Base-by-base conservation (phyloP, 75 land plant species). In the Adiantum capillusveneris region DNA sequence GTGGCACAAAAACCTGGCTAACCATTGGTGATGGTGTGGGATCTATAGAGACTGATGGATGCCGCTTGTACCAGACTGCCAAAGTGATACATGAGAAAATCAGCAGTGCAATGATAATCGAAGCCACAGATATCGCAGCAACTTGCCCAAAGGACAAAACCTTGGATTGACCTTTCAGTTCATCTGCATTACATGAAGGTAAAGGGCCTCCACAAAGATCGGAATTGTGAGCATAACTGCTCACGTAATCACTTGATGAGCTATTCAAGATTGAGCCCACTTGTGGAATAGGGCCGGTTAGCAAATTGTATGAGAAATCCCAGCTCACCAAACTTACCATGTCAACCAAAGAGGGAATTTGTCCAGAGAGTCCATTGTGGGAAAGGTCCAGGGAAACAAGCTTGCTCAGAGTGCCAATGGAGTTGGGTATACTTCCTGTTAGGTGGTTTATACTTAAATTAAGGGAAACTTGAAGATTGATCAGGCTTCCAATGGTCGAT, bases 121-220 rank as follows among this genome's bases (percentile, higher is more conserved):
- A 29, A 25, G 31, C n/a, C 20, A 12, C 59, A 26, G 26, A 12
- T 54, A 26, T n/a, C 49, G 20, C 25, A 11, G 13, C 43, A 49
- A 62, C 36, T 58, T 57, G 9, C 14, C 19, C 1, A 65, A 65
- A 34, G 52, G 21, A 24, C 37, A 25, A 21, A 21, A 25, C 20
- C 51, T 61, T 17, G 7, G 37, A 34, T n/a, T n/a, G n/a, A n/a
- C 25, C 13, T 36, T 44, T 21, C 36, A 17, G 7, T 30, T 16
- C 18, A 52, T 52, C 3, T 25, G 41, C 13, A 14, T 54, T 56
- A 58, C 95, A 86, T 1, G 77, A 6, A 0, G 75, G 66, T 19
- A 88, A 58, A 58, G 92, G 92, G 26, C 64, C 65, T 11, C 91
- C 93, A 70, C 90, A 88, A 18, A 88, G 84, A 22, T 69, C 85